Percentiles rank a stretch among this genome's conserved stretches.
Evolutionary conservation across 2,329 filamentous ascomycete species (phyloP).

Genomic region (Lecanicillium sp.): DNA sequence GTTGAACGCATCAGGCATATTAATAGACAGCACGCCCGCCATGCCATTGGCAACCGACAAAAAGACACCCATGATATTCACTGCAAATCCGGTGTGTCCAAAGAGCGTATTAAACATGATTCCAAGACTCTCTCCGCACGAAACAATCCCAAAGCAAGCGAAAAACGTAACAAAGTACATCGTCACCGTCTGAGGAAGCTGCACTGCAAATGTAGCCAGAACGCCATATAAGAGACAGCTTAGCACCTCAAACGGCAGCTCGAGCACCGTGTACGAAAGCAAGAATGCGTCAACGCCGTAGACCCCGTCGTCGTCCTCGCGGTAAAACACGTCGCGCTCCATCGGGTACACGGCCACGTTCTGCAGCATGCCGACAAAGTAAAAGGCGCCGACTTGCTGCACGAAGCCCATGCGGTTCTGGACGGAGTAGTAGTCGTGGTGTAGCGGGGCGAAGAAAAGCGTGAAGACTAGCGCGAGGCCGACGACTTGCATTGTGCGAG

Average conservation of each 20-base stretch:
- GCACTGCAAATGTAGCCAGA: slow-evolving; percentile 55
- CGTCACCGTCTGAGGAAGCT: slow-evolving; percentile 50
- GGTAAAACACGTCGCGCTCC: slow-evolving; percentile 69
- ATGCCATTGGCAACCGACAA: slow-evolving; percentile 64
- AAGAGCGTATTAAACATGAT: slow-evolving; percentile 78
- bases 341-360: slow-evolving; percentile 67
- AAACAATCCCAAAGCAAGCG: slow-evolving; percentile 65
- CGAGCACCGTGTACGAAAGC: slow-evolving; percentile 59
- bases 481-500: slow-evolving; percentile 58
- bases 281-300: slow-evolving; percentile 67
- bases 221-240: slow-evolving; percentile 58
- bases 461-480: slow-evolving; percentile 55
- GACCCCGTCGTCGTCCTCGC: slow-evolving; percentile 65
- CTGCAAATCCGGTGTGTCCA: slow-evolving; percentile 64
- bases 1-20: slow-evolving; percentile 57
- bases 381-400: slow-evolving; percentile 62
- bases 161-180: slow-evolving; percentile 63
- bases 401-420: slow-evolving; percentile 69
- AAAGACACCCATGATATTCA: slow-evolving; percentile 63
- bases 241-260: slow-evolving; percentile 63
- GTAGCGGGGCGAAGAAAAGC: slow-evolving; percentile 63
- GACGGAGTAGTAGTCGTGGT: slow-evolving; percentile 59
- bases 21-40: slow-evolving; percentile 61
- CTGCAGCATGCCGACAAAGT: slow-evolving; percentile 72
- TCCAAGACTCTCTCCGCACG: slow-evolving; percentile 65